Base-by-base conservation (phyloP, 306 rosid genomes). In the Lupinus albus region DNA sequence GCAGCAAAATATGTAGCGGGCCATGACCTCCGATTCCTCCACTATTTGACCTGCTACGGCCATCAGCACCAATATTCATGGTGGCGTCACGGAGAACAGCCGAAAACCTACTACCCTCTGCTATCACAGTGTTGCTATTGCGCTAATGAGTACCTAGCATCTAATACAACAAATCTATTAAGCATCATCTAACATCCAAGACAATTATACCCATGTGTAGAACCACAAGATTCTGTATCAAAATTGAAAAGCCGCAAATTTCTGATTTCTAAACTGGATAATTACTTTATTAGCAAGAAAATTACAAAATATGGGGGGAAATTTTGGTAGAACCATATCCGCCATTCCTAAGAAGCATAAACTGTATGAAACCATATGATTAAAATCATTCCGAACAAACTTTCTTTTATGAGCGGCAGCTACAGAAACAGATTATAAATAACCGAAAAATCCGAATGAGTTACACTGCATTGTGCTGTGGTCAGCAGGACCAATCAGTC, bases 201-300 rank as follows among this genome's bases (percentile, higher is more conserved):
- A 25, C 30, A 25, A 25, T 25, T 25, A 25, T 3, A 25, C 30
- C 30, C 30, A 25, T 25, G 2, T 25, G 4, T 3, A 25, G 4
- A 25, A 25, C 30, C 30, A 25, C 30, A 2, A 4, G 30, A 25
- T 25, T 25, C 30, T 25, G 30, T 3, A 25, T 25, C 30, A 25
- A 25, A 25, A 25, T 25, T 25, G 30, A 25, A 25, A 25, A 4
- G 30, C 4, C 2, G 4, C 30, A 25, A 25, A 25, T 25, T 25
- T 30, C 20, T 28, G 20, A 25, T 15, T 55, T 61, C 49, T 48
- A 42, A 28, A 20, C 11, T 7, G 17, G 30, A 68, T 53, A 18
- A 32, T 47, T 55, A 53, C 63, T 52, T 61, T n/a, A 2, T 33
- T 4, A 59, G 36, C 53, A 63, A 68, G 28, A 67, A 68, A 33